Base-by-base conservation (phyloP, 2,329 filamentous ascomycete species). In the Pseudonectria buxi region DNA sequence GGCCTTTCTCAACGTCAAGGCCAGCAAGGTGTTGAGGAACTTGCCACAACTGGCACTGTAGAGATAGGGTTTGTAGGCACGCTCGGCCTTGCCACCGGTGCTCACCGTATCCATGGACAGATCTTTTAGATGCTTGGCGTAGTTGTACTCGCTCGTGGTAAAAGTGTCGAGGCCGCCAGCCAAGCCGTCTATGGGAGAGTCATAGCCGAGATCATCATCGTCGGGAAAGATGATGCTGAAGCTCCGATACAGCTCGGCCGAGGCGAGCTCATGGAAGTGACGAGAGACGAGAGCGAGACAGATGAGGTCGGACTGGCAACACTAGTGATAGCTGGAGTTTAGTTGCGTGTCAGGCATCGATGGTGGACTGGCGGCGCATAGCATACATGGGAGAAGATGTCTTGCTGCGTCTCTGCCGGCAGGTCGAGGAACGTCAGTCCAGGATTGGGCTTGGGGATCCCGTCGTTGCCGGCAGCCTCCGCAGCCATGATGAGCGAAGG, bases 171-270 rank as follows among this genome's bases (percentile, higher is more conserved):
- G 64, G 4, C 75, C 71, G 14, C 66, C 67, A 2, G 76, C 72
- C 24, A 81, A 64, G 4, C 69, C 65, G 45, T 79, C 75, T 32
- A 76, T 70, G n/a, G 68, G 64, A 1, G 64, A 68, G 31, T 76
- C 72, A 46, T 66, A 71, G 26, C 56, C 57, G 2, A 63, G 53
- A 38, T 75, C 71, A 45, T 78, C 72, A 34, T 76, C 70, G 39
- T 78, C 73, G n/a, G 72, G 69, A 49, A 81, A 79, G 35, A 77
- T 62, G 43, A 80, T 77, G 49, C 70, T 63, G 50, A 81, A 76
- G 37, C 64, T 70, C 41, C 74, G 72, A 53, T 81, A 82, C 12
- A 82, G 60, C 40, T 74, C 64, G 27, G 70, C 60, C 30, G 76
- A 71, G 30, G 76, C 75, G 18, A 81, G 61, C 26, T 76, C 67